phyloP scores from a whole-genome alignment of 177 flowering plant species.

The Telopea speciosissima region DNA sequence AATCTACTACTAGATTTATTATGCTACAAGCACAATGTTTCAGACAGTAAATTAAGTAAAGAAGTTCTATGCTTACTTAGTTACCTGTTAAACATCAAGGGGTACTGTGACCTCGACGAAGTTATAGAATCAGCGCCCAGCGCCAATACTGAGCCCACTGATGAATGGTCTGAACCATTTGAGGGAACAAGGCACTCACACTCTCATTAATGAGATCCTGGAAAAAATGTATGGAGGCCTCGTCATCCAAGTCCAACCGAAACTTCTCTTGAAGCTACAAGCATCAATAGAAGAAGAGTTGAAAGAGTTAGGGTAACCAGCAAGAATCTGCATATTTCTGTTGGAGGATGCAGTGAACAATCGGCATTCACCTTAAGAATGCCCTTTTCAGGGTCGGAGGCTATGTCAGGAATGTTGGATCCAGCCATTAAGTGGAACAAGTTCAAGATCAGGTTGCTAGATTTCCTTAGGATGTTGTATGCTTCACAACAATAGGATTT shows the following conservation, averaged over 20 bases:
- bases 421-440: conserved; percentile 98
- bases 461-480: conserved; percentile 93
- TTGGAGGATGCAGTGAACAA: neutral
- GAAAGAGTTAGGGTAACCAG: neutral
- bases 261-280: conserved; percentile 93
- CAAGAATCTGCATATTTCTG: neutral
- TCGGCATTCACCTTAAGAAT: conserved; percentile 68
- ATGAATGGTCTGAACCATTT: conserved; percentile 99
- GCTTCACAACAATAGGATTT: conserved; percentile 99
- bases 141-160: conserved; percentile 99
- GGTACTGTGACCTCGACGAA: neutral
- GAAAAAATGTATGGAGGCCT: conserved; percentile 93
- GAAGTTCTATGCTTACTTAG: neutral
- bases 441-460: conserved; percentile 95
- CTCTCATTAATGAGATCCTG: conserved; percentile 98
- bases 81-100: conserved; percentile 11
- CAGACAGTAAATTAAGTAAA: neutral
- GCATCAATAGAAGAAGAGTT: neutral
- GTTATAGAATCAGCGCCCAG: conserved; percentile 65
- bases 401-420: conserved; percentile 96
- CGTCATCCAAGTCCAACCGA: conserved; percentile 93
- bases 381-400: conserved; percentile 97
- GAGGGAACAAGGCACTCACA: conserved; percentile 98
- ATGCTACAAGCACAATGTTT: neutral
- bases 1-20: neutral